phyloP scores from a whole-genome alignment of 305 asterid genomes.

The Fraxinus baroniana region DNA sequence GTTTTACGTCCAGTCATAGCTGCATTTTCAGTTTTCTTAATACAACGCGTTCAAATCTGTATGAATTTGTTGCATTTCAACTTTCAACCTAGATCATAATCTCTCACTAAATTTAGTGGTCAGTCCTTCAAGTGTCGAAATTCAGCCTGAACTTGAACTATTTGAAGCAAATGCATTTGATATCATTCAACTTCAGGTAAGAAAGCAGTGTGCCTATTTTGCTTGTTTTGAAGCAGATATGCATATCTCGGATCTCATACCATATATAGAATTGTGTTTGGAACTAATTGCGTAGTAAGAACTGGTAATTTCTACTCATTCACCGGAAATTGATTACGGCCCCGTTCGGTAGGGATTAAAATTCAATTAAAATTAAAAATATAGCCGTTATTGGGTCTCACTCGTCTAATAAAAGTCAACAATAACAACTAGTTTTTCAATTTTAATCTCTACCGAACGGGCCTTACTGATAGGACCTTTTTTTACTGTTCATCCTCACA shows the following conservation, averaged over 20 bases:
- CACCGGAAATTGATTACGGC: background rate
- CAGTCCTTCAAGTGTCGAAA: background rate
- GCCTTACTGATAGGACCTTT: background rate
- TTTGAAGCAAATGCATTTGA: background rate
- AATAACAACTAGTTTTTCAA: too few relatives aligned
- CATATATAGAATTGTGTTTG: background rate
- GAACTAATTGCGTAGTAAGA: background rate
- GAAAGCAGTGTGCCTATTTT: background rate
- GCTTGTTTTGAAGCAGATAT: background rate
- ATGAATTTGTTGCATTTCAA: background rate
- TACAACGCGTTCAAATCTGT: background rate
- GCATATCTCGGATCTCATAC: background rate
- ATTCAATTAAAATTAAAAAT: too few relatives aligned
- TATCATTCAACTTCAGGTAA: slow-evolving; percentile 4
- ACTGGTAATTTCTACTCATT: background rate
- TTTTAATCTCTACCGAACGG: too few relatives aligned
- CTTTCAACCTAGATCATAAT: background rate
- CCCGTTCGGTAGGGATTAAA: too few relatives aligned
- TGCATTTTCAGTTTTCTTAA: background rate
- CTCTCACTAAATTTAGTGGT: background rate
- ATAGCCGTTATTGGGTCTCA: too few relatives aligned
- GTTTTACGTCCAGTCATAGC: background rate
- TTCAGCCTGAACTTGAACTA: background rate
- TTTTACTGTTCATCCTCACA: background rate
- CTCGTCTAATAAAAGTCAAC: too few relatives aligned